Evolutionary conservation across 768 basidiomycete species (phyloP), one percentile per base, ranked within the genome.

Genomic region (Austroboletus eburneus): DNA sequence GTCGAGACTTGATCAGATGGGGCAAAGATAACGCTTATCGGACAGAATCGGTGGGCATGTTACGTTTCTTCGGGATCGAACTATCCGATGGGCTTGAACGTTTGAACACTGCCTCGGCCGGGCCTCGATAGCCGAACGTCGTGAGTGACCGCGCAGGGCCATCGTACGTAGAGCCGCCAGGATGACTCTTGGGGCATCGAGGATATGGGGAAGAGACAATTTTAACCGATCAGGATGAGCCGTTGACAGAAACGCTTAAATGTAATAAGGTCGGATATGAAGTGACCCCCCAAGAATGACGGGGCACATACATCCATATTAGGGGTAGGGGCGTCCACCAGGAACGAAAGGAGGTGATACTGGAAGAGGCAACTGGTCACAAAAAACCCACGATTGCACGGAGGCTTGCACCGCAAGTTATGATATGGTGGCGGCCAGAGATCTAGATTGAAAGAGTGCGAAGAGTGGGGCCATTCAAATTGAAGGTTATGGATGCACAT

Each of bases 21-120:
- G 16, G 45, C 9, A 17, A 29, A 33, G 58, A 58, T 57, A 60
- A 46, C 46, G 48, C 29, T 46, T 44, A 48, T 48, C 41, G 8
- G 39, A 32, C 38, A 48, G 43, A 39, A 42, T 12, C 47, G 42
- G 52, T 42, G 38, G 39, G 42, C 8, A 6, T 23, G n/a, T 55
- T 55, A 37, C 41, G 36, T 48, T 14, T 9, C 9, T 16, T 22
- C 14, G 27, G 27, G 37, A 27, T 27, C 36, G 45, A 38, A 20
- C 21, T n/a, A 14, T 18, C 13, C 40, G 25, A 23, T n/a, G n/a
- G n/a, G n/a, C n/a, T n/a, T n/a, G n/a, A n/a, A n/a, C n/a, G n/a
- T 21, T 24, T 29, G 34, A 5, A 23, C n/a, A n/a, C 25, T 20
- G 12, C 30, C 5, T 27, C 25, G 10, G 25, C 10, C 25, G n/a